A percentile compares a stretch with the other conserved stretches of the same genome.
phyloP scores from a whole-genome alignment of 192 early-diverging fungal species.

The Coemansia sp. region DNA sequence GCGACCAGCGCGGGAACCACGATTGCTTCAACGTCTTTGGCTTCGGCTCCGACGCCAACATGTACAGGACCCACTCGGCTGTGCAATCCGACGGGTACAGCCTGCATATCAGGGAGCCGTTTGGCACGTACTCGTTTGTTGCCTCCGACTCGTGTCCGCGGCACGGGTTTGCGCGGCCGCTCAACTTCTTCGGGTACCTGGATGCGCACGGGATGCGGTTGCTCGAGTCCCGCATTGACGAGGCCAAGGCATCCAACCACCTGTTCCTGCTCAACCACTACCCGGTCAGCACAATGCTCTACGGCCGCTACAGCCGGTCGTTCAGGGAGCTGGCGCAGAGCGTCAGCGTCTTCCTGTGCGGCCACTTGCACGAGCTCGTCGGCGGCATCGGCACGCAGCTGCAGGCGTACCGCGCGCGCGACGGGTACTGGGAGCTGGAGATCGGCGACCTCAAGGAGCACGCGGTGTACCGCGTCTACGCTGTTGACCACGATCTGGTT shows the following conservation, averaged over 20 bases:
- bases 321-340: slow-evolving; percentile 61
- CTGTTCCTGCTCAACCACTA: slow-evolving; percentile 63
- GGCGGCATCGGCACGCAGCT: slow-evolving; percentile 57
- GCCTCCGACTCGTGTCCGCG: slow-evolving; percentile 79
- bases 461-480: slow-evolving; percentile 80
- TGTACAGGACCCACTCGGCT: slow-evolving; percentile 61
- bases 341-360: slow-evolving; percentile 80
- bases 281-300: slow-evolving; percentile 76
- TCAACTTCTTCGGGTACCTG: slow-evolving; percentile 91
- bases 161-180: slow-evolving; percentile 72
- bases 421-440: slow-evolving; percentile 78
- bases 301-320: slow-evolving; percentile 62
- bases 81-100: slow-evolving; percentile 56
- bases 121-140: slow-evolving; percentile 83
- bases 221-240: slow-evolving; percentile 58
- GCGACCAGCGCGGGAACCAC: slow-evolving; percentile 92
- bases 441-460: slow-evolving; percentile 89
- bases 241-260: slow-evolving; percentile 61
- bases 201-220: slow-evolving; percentile 72
- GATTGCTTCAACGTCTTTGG: slow-evolving; percentile 83
- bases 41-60: slow-evolving; percentile 62
- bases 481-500: slow-evolving; percentile 84
- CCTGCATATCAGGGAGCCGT: slow-evolving; percentile 61
- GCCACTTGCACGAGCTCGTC: slow-evolving; percentile 81
- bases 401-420: slow-evolving; percentile 65